Evolutionary conservation across 768 basidiomycete genomes (phyloP).

Genomic region (Leccinum subgranulosum): DNA sequence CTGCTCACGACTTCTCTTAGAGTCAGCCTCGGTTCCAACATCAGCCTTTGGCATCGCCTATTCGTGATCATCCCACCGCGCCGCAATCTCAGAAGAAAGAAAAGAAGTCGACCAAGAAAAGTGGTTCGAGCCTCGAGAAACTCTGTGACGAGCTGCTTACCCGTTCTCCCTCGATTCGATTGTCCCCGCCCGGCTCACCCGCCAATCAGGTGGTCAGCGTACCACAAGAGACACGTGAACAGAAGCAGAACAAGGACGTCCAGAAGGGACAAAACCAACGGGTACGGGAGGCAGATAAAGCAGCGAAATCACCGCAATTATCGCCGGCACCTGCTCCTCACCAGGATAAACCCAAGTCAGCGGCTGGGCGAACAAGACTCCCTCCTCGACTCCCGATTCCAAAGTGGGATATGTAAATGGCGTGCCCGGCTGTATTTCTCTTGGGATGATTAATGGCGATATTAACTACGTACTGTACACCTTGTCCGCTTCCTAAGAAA

Average conservation of each 20-base stretch:
- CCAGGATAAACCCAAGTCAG: constrained; percentile 7
- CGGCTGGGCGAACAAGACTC: constrained; percentile 24
- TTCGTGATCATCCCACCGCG: background rate
- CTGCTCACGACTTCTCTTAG: constrained; percentile 3
- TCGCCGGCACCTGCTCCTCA: background rate
- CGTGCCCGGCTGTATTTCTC: background rate
- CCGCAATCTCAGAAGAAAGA: background rate
- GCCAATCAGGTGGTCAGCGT: background rate
- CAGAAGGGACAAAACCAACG: background rate
- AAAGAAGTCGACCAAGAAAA: background rate
- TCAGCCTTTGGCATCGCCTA: constrained; percentile 13
- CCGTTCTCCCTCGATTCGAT: constrained; percentile 16
- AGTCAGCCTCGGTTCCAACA: too few species aligned
- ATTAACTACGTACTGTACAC: background rate
- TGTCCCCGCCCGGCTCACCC: constrained; percentile 18
- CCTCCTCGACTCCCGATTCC: constrained; percentile 31
- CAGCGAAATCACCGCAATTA: background rate
- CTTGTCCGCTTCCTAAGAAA: background rate
- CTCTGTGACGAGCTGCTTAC: constrained; percentile 13
- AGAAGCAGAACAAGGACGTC: background rate
- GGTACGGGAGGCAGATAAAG: background rate
- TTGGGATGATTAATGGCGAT: background rate
- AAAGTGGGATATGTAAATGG: constrained; percentile 26
- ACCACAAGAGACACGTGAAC: background rate
- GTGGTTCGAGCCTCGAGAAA: constrained; percentile 10